These are phyloP conservation scores for Saccharomycopsis guyanensis DNA, from an alignment of 805 yeast species.

Conservation along the genomic window DNA sequence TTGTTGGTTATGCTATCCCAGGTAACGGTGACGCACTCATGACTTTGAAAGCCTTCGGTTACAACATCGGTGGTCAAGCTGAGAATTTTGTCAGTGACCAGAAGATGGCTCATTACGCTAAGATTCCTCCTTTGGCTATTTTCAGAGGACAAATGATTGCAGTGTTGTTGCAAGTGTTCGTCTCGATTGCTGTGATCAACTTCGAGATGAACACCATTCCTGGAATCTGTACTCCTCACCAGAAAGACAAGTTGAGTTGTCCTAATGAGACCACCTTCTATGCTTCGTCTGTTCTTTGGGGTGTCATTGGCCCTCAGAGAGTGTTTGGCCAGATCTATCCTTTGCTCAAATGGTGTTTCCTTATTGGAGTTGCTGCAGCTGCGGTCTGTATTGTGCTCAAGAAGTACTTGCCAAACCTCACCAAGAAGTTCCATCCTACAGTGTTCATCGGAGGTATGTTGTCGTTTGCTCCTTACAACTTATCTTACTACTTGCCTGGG, in stretches of 20 bases:
- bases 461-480: conserved; percentile 45
- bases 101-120: conserved; percentile 51
- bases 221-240: conserved; percentile 30
- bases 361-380: conserved; percentile 41
- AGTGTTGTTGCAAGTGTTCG: conserved; percentile 28
- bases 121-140: conserved; percentile 51
- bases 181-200: conserved; percentile 29
- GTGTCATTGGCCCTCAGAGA: conserved; percentile 49
- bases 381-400: conserved; percentile 28
- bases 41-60: conserved; percentile 45
- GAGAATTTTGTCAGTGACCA: conserved; percentile 50
- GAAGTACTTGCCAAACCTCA: conserved; percentile 24
- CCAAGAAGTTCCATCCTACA: conserved; percentile 41
- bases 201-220: conserved; percentile 30
- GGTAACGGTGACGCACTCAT: conserved; percentile 49
- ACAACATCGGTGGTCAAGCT: conserved; percentile 58
- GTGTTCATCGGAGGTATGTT: conserved; percentile 44
- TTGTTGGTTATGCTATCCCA: conserved; percentile 48
- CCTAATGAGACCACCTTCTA: conserved; percentile 37
- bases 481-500: conserved; percentile 31
- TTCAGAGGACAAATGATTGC: conserved; percentile 39
- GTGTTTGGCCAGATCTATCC: conserved; percentile 55
- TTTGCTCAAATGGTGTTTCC: conserved; percentile 53
- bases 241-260: conserved; percentile 34
- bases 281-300: conserved; percentile 46